Conservation (phyloP, 179 eudicot species). For the Heliamphora pulchella region DNA sequence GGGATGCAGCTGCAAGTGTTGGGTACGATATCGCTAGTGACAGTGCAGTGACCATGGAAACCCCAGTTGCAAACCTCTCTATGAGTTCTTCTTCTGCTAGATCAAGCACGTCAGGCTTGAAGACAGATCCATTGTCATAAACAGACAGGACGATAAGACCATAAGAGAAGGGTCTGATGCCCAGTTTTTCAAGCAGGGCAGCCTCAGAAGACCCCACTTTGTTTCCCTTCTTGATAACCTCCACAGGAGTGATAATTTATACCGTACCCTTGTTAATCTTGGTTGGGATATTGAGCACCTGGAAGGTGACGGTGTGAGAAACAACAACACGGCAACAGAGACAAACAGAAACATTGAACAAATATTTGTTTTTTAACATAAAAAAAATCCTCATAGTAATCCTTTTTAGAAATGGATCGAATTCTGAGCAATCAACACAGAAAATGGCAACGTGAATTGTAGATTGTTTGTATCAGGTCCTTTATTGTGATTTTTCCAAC, state of each 20-base stretch:
- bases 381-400: too few relatives aligned
- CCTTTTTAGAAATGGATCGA: too few relatives aligned
- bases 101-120: slow-evolving; percentile 73
- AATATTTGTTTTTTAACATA: too few relatives aligned
- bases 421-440: too few relatives aligned
- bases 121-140: slow-evolving; percentile 70
- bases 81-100: slow-evolving; percentile 67
- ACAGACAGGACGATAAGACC: slow-evolving; percentile 55
- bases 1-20: slow-evolving; percentile 74
- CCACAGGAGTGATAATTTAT: slow-evolving; percentile 81
- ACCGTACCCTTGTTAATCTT: slow-evolving; percentile 96
- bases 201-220: slow-evolving; percentile 96
- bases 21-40: slow-evolving; percentile 66
- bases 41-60: slow-evolving; percentile 57
- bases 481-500: too few relatives aligned
- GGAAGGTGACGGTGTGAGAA: neutral
- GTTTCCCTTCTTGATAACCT: slow-evolving; percentile 76
- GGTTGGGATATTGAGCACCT: slow-evolving; percentile 91
- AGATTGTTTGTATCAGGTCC: too few relatives aligned
- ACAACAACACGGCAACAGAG: too few relatives aligned
- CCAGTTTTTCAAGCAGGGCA: slow-evolving; percentile 79
- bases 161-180: slow-evolving; percentile 81
- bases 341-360: too few relatives aligned
- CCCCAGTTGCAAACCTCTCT: slow-evolving; percentile 54
- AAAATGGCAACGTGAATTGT: too few relatives aligned